phyloP scores from a whole-genome alignment of 768 basidiomycete genomes.

The Lactarius pseudohatsudake region DNA sequence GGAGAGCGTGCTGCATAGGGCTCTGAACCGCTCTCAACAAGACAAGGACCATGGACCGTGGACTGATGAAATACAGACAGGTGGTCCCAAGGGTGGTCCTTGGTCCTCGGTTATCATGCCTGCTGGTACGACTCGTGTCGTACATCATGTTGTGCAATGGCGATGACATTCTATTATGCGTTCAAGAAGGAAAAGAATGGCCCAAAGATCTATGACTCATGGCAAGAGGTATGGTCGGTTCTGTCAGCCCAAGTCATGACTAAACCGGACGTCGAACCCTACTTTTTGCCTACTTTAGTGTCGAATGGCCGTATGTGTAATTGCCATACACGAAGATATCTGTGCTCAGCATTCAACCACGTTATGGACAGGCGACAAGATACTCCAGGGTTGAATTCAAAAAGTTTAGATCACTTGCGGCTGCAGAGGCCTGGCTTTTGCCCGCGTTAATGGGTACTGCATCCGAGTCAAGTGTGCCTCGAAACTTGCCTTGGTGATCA shows the following conservation, averaged over 20 bases:
- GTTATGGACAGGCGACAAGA: conserved; percentile 45
- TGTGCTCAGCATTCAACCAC: conserved; percentile 2
- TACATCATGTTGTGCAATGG: conserved; percentile 31
- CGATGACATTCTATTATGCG: conserved; percentile 56
- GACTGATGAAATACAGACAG: no score
- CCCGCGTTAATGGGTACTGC: neutral
- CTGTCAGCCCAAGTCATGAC: neutral
- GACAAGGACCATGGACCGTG: no score
- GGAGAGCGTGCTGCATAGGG: no score
- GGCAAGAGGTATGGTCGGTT: conserved; percentile 52
- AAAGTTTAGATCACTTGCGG: conserved; percentile 45
- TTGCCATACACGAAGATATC: neutral
- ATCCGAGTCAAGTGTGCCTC: conserved; percentile 2
- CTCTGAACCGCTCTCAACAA: no score
- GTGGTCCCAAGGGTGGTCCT: no score
- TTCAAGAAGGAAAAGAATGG: conserved; percentile 58
- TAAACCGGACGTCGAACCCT: neutral
- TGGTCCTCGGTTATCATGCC: no score
- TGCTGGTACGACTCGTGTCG: neutral
- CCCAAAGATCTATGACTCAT: conserved; percentile 55
- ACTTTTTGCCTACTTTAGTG: neutral
- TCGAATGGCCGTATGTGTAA: neutral
- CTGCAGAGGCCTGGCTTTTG: conserved; percentile 57
- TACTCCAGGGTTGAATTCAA: conserved; percentile 54
- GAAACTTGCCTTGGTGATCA: neutral